Evolutionary conservation across 192 early-diverging fungal genomes (phyloP), one percentile per base, ranked within the genome.

Genomic region (Glomus cerebriforme): DNA sequence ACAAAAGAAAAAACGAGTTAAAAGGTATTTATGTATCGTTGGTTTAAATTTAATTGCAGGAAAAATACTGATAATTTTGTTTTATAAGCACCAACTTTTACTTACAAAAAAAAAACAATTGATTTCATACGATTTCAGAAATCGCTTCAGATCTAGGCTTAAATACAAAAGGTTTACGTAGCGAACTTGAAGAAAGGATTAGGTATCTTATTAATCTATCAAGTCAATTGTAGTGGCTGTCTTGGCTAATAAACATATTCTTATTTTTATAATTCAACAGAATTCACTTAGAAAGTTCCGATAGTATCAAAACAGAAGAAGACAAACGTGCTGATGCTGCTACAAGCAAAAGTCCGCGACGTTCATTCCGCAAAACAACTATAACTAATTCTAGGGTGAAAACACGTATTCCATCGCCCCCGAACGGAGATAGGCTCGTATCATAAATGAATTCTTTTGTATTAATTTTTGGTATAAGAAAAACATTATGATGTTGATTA

Each of bases 131-230:
- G 49, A 22, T 54, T 47, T 54, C 17, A 54, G 49, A 54, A 19
- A 54, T 54, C 49, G 49, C 49, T 7, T 54, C 6, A 54, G 49
- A 54, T 22, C 49, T 54, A 22, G 49, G 49, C 7, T n/a, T 54
- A 54, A 54, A 17, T 54, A 54, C 49, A 17, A 54, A 54, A 54
- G 49, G 49, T 0, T 22, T 54, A 54, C 63, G 63, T 13, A 31
- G 31, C 31, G 63, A 65, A 12, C 63, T 65, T 65, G 15, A 31
- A 65, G 63, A 65, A 5, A 65, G 63, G 27, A 65, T 65, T 31
- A 65, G 63, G 63, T 65, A 65, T 29, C 31, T 31, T 15, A 19
- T 54, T 22, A 17, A 2, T 54, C n/a, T 54, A 54, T 7, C 49
- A 22, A 17, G 17, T 19, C 17, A 4, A 19, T 19, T 49, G 17